Evolutionary conservation across 2,329 filamentous ascomycete genomes (phyloP), one percentile per base, ranked within the genome.

Genomic region (Pseudocercospora pini-densiflorae): DNA sequence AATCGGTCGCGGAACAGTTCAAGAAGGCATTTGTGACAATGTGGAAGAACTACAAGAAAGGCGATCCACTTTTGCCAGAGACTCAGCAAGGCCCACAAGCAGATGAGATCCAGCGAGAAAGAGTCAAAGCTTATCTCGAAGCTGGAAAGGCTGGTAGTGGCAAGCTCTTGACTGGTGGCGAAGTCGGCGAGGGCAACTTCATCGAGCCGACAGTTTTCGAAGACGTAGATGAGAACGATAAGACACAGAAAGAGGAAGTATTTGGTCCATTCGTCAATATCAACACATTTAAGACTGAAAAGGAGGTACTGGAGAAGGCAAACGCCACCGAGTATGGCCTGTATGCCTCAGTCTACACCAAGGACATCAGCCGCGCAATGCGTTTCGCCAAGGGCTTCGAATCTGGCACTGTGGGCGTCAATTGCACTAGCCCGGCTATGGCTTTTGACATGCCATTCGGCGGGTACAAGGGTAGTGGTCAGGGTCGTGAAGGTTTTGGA

Each of bases 71-170:
- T 73, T 82, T 85, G 3, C 85, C 88, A 68, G 83, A 81, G 45
- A 92, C 90, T 0, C 90, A 88, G 79, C 90, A 92, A 74, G 91
- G 90, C 0, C 91, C 91, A 0, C 89, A 92, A 73, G 86, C 82
- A 4, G 85, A 86, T 70, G 78, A 81, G 68, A 73, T 79, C 5
- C 85, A 87, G 73, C 82, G 83, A 71, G 81, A 82, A 63, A 79
- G 79, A 9, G 67, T 74, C 45, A 68, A 72, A 33, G 57, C 60
- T n/a, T 73, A 68, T 62, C 64, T 74, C 33, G 33, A 72, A 24
- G 61, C 72, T 45, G 73, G 68, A 2, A 71, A 66, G 21, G 57
- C 72, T 24, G 66, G 69, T 27, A 66, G 65, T 36, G 72, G 70
- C 3, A 74, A 68, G 31, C 69, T 76, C 19, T 68, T 71, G 33